Percentiles rank a stretch among this genome's conserved stretches.
Conservation (phyloP, 1,284 basidiomycete genomes). For the Sparassis latifolia region DNA sequence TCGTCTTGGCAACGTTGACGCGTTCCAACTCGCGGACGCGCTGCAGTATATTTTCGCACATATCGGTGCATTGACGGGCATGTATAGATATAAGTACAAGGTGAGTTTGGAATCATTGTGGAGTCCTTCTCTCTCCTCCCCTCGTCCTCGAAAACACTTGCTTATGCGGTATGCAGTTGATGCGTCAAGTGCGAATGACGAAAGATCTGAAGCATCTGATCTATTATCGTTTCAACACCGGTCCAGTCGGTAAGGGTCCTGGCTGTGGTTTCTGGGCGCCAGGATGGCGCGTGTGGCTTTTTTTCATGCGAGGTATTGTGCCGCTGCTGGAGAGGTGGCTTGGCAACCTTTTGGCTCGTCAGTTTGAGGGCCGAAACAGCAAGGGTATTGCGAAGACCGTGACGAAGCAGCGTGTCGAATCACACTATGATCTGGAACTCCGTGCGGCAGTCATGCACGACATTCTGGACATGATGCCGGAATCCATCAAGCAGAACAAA, state of each 20-base stretch:
- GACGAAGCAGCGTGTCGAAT: conserved; percentile 98
- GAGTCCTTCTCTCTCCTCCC: not conserved
- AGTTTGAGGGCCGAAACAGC: conserved; percentile 97
- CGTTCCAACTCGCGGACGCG: conserved; percentile 98
- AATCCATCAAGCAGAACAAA: conserved; percentile 98
- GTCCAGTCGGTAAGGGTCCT: conserved; percentile 98
- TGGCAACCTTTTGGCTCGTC: conserved; percentile 94
- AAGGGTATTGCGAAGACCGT: conserved; percentile 95
- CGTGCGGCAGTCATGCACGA: conserved; percentile 99
- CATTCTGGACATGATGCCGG: conserved; percentile 98
- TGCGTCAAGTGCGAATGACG: conserved; percentile 99
- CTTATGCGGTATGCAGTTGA: conserved; percentile 48
- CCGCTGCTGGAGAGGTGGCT: conserved; percentile 97
- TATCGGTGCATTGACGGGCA: conserved; percentile 96
- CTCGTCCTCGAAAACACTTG: conserved; percentile 5
- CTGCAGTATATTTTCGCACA: conserved; percentile 98
- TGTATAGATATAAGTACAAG: conserved; percentile 99
- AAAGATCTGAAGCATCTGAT: conserved; percentile 98
- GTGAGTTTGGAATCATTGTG: conserved; percentile 28
- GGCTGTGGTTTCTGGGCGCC: conserved; percentile 99
- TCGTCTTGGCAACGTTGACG: conserved; percentile 97
- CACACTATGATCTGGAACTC: conserved; percentile 96
- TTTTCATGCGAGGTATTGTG: conserved; percentile 99
- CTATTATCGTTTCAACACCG: conserved; percentile 99
- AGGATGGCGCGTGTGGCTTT: conserved; percentile 99